phyloP scores from a whole-genome alignment of 2,329 filamentous ascomycete genomes.

The Claviceps sorghi region DNA sequence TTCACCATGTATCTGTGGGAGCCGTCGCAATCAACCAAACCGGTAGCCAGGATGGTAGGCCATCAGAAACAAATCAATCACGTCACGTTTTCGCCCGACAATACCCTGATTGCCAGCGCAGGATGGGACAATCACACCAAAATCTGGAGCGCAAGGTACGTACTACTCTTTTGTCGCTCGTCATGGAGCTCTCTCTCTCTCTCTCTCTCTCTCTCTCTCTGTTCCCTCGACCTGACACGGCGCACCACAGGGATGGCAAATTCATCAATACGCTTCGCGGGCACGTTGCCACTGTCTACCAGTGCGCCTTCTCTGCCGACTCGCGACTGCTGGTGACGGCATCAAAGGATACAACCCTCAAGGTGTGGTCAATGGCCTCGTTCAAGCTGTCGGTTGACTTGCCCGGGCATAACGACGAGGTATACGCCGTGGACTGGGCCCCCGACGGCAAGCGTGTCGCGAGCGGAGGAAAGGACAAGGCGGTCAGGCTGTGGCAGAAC shows the following conservation, averaged over 20 bases:
- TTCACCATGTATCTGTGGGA: slow-evolving; percentile 97
- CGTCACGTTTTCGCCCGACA: slow-evolving; percentile 86
- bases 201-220: not conserved
- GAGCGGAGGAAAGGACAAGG: slow-evolving; percentile 87
- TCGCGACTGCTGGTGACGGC: slow-evolving; percentile 76
- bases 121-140: slow-evolving; percentile 94
- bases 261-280: slow-evolving; percentile 81
- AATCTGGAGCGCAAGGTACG: slow-evolving; percentile 66
- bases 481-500: slow-evolving; percentile 51
- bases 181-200: not conserved
- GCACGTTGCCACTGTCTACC: slow-evolving; percentile 82
- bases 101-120: slow-evolving; percentile 70
- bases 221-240: not conserved
- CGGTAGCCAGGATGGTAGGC: slow-evolving; percentile 74
- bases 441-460: slow-evolving; percentile 78
- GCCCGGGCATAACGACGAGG: slow-evolving; percentile 81
- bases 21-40: slow-evolving; percentile 62
- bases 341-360: slow-evolving; percentile 85
- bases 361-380: slow-evolving; percentile 83
- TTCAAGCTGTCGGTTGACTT: slow-evolving; percentile 69
- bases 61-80: slow-evolving; percentile 97
- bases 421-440: slow-evolving; percentile 91
- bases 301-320: slow-evolving; percentile 84
- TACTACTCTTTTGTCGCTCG: not conserved
- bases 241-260: slow-evolving; percentile 40